phyloP scores from a whole-genome alignment of 768 basidiomycete species.

The Paxillus involutus region DNA sequence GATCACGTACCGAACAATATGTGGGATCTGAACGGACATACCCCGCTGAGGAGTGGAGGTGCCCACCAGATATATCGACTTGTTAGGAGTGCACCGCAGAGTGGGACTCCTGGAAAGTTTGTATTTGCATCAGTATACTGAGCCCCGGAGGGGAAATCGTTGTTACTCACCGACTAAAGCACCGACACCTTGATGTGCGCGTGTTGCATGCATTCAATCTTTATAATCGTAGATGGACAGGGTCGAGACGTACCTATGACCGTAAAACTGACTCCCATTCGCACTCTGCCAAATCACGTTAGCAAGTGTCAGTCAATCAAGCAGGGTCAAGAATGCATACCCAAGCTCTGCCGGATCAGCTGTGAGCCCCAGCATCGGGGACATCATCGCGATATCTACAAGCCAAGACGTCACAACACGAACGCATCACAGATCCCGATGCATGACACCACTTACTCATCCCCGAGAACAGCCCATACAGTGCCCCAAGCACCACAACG shows the following conservation, averaged over 20 bases:
- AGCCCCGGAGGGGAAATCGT: neutral
- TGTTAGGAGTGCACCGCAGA: constrained; percentile 56
- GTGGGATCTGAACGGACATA: constrained; percentile 10
- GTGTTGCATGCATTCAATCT: too few species aligned
- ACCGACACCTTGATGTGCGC: constrained; percentile 19
- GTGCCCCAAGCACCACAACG: constrained; percentile 40
- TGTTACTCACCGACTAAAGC: constrained; percentile 16
- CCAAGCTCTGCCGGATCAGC: constrained; percentile 53
- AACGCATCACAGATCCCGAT: neutral
- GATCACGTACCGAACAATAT: too few species aligned
- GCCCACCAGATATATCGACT: constrained; percentile 54
- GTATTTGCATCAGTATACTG: too few species aligned
- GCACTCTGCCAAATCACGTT: constrained; percentile 13
- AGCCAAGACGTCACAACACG: neutral
- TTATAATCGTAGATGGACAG: neutral
- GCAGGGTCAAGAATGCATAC: constrained; percentile 12
- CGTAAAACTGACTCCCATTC: constrained; percentile 50
- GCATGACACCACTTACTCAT: constrained; percentile 29
- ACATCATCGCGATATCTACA: constrained; percentile 38
- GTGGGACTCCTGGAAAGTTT: constrained; percentile 46
- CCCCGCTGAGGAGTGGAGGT: constrained; percentile 52
- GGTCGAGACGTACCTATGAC: constrained; percentile 33
- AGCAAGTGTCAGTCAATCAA: constrained; percentile 6
- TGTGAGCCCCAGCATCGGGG: constrained; percentile 48
- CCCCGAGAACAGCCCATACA: constrained; percentile 53